Base-by-base conservation (phyloP, 2,329 filamentous ascomycete species). In the Capronia americana region DNA sequence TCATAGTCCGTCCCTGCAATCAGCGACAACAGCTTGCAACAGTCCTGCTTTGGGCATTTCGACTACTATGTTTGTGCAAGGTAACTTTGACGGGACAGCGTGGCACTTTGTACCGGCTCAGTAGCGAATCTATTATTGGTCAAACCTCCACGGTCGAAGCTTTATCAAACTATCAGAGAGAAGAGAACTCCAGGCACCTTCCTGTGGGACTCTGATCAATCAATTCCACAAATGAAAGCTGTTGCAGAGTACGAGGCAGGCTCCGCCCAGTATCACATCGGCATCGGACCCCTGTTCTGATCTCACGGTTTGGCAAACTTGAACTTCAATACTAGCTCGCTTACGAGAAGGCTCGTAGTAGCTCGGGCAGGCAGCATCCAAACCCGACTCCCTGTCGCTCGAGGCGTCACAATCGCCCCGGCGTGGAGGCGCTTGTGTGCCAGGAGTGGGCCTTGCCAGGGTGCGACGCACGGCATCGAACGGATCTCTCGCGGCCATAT, bases 381-480 rank as follows among this genome's bases (percentile, higher is more conserved):
- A 28, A 50, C 46, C 48, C 48, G 20, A 48, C 32, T 34, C 14
- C 38, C 38, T 44, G 38, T 44, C 38, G 17, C 17, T 44, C 38
- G 38, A n/a, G 38, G 38, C 17, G 38, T 44, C 38, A 44, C 38
- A 44, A 20, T 2, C 17, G 38, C 38, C 14, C 14, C 38, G 20
- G 17, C 38, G 6, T 44, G 17, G 5, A 44, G 38, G 38, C 38
- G 38, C 38, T n/a, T 44, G 38, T 44, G 14, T 44, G 5, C 38
- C 38, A 44, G 0, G 48, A 24, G 48, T 26, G 48, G 48, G 20
- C 24, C 24, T 1, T 12, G 10, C 48, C 23, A 28, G 20, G 24
- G 48, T 51, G 24, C 48, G 48, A 51, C 23, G 48, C 48, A 51
- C 48, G 23, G 48, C 48, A 51, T 51, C 48, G 24, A 26, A 51